Evolutionary conservation across 768 basidiomycete species (phyloP), one percentile per base, ranked within the genome.

Genomic region (Mycena maculata): DNA sequence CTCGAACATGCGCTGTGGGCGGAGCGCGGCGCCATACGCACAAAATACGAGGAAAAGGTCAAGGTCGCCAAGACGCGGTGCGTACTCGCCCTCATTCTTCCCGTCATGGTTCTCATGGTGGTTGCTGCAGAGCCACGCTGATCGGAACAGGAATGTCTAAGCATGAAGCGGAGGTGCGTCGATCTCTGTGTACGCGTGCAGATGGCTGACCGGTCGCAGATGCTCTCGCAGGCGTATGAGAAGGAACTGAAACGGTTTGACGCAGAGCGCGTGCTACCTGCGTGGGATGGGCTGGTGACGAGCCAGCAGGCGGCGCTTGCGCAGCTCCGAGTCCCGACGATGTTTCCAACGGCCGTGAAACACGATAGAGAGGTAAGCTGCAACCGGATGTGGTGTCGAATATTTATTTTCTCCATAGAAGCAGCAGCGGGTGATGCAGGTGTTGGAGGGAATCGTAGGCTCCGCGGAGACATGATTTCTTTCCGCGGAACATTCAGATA

Each of bases 211-310:
- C 28, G 30, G 36, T 20, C 18, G 39, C 76, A 95, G 94, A 88
- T 84, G 83, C 79, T 94, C 70, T 84, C 86, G 52, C 85, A 85
- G 52, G 84, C 85, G 25, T 89, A 90, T 78, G 86, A 85, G 65
- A 86, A 82, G 70, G 93, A 93, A 66, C 75, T 94, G 39, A 79
- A 76, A 41, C 86, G 83, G 67, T 94, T 94, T 73, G 93, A 94
- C 73, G 72, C 72, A n/a, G 88, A 93, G 55, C 84, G 90, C 39
- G 90, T 83, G 12, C 76, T 94, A 8, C 82, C 88, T 3, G 90
- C 92, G 11, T 95, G 93, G 92, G 93, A 93, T 72, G 86, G 85
- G 22, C 82, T 95, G n/a, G 76, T 90, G 22, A 79, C 86, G 54
- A 87, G 86, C 71, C 94, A 95, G 75, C 93, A 95, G 77, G 74